Evolutionary conservation across 2,329 filamentous ascomycete species (phyloP).

Genomic region (Grosmannia serpens): DNA sequence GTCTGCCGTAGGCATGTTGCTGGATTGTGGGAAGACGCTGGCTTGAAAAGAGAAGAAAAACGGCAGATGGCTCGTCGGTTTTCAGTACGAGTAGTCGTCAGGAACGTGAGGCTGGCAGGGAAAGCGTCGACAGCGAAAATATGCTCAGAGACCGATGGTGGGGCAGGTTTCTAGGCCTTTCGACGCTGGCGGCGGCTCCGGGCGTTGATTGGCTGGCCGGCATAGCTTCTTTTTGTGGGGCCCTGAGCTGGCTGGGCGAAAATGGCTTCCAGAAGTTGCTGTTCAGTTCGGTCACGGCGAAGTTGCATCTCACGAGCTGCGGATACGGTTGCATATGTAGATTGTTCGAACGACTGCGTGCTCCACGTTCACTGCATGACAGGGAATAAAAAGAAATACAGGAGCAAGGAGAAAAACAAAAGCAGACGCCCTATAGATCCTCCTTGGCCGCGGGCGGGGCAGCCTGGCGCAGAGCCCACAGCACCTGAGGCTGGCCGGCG

Average conservation of each 20-base stretch:
- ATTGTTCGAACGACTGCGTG: no score
- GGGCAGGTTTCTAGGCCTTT: constrained; percentile 17
- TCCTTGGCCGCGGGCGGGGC: background rate
- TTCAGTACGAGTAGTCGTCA: background rate
- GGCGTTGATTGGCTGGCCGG: background rate
- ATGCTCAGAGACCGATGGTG: background rate
- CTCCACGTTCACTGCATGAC: no score
- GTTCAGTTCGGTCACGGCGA: no score
- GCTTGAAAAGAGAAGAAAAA: background rate
- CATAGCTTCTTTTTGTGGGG: background rate
- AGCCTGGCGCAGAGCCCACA: constrained; percentile 35
- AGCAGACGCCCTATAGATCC: constrained; percentile 2
- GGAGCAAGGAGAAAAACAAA: background rate
- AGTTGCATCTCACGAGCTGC: no score
- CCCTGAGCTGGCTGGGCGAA: background rate
- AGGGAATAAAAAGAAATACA: no score
- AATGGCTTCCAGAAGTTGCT: background rate
- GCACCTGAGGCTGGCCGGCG: constrained; percentile 37
- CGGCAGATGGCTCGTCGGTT: background rate
- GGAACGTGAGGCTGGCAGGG: background rate
- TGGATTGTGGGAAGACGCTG: background rate
- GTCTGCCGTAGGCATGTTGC: constrained; percentile 49
- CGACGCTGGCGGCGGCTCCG: constrained; percentile 7
- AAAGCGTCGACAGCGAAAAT: background rate
- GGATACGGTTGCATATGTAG: no score